Evolutionary conservation across 768 basidiomycete species (phyloP), one percentile per base, ranked within the genome.

Genomic region (Mrakia hoshinonis): DNA sequence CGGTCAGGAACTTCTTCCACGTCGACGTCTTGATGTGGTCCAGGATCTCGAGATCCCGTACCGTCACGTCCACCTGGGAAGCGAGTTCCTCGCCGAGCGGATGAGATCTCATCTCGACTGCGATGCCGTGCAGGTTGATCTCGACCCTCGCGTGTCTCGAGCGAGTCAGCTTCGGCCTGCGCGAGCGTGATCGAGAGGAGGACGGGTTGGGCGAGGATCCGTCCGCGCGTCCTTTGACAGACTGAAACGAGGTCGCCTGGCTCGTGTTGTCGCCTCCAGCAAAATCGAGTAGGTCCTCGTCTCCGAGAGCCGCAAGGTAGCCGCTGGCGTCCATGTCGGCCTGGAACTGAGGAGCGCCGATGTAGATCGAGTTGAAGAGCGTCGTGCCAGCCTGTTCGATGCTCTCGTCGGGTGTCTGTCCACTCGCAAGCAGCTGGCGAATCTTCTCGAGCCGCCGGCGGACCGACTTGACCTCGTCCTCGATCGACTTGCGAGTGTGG

Each of bases 1-100:
- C 86, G 4, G 92, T 94, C 72, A 99, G 81, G 79, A 99, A 98
- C 79, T 95, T 98, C 81, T 88, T 90, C 96, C 96, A 99, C 0
- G 96, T 97, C 11, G 93, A 97, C 0, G 93, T 94, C 82, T 91
- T 93, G 83, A 99, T 92, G 77, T 96, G 94, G 79, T 99, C 96
- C 64, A 98, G 81, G 72, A 98, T 96, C 79, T 96, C 92, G 24
- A 92, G 76, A 73, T 91, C 86, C 70, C 81, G 84, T 64, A 93
- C 83, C 13, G 86, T 87, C 18, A 85, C 84, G 60, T 89, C 83
- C 1, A 86, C 84, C 66, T 88, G 83, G 2, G 88, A 89, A 11
- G 87, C 86, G 38, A 66, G 55, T 34, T 48, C 29, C 54, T 31
- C 9, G 22, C 38, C 20, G 7, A 3, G 0, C 43, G 52, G 70